Base-by-base conservation (phyloP, 108 stramenopile genomes). In the Nitzschia inconspicua region DNA sequence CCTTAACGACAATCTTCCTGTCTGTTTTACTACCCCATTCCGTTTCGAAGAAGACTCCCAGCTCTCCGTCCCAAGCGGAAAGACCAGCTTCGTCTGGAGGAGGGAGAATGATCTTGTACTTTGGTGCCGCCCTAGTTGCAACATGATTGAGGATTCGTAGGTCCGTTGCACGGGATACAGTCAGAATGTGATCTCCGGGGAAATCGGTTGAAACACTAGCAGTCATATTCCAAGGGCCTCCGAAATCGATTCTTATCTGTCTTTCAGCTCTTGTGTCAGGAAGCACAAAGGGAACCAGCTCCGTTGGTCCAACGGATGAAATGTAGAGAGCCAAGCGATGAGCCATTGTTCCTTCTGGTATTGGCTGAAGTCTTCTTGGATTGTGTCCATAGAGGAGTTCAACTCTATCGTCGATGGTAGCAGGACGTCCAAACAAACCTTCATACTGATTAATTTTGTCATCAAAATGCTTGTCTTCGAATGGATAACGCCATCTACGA, bases 11-110 rank as follows among this genome's bases (percentile, higher is more conserved):
- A 5, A 95, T 66, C 43, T 79, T 69, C 40, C 73, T 59, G 23
- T 90, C 86, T 60, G 76, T 82, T 51, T 14, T 31, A 11, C 63
- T 65, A 44, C 79, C 75, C 86, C 88, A 95, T 31, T 95, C 94
- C 18, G 95, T 96, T 80, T 98, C 97, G 63, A 98, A 95, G 79
- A 84, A 98, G 25, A 95, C 74, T 27, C 95, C 95, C 23, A 97
- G 73, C 44, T 93, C 92, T 18, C 93, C 89, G 63, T 74, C 68
- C 83, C 83, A 86, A 18, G 54, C 54, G 23, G 49, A 64, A 19
- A 44, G 47, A 22, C 24, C 47, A 18, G 50, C 58, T 27, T 40
- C 57, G 41, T 69, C 75, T 13, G 70, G 65, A 4, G 91, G 83
- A 4, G 92, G 89, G 31, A 95, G 54, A 0, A 52, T 51, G 18